A percentile compares a stretch with the other conserved stretches of the same genome.
Evolutionary conservation across 495 filamentous ascomycete genomes (phyloP).

Genomic region (Aspergillus avenaceus): DNA sequence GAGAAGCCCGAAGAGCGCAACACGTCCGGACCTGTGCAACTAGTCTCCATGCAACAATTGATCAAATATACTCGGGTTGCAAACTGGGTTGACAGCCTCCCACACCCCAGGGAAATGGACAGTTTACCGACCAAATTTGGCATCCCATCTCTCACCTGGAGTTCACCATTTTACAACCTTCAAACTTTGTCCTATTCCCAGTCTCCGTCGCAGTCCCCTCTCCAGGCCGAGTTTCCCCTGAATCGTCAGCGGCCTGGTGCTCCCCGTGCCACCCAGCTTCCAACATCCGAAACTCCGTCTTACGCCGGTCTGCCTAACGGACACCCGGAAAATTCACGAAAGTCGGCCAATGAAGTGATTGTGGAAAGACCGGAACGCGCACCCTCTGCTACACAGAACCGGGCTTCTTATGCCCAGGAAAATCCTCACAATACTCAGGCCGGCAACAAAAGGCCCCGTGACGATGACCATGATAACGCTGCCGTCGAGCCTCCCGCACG

Average conservation of each 20-base stretch:
- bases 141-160: constrained; percentile 2
- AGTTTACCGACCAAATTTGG: constrained; percentile 5
- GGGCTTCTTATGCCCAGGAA: not conserved
- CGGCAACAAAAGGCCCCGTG: constrained; percentile 11
- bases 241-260: not conserved
- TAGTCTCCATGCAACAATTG: not conserved
- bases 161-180: not conserved
- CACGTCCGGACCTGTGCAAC: too few species aligned
- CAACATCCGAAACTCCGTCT: not conserved
- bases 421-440: not conserved
- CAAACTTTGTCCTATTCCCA: constrained; percentile 2
- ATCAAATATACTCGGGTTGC: constrained; percentile 16
- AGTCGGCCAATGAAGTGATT: not conserved
- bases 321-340: not conserved
- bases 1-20: constrained; percentile 3
- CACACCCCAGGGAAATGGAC: constrained; percentile 14
- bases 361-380: not conserved
- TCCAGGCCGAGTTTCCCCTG: not conserved
- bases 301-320: not conserved
- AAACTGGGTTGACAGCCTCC: constrained; percentile 19
- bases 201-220: not conserved
- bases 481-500: constrained; percentile 6
- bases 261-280: not conserved
- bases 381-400: not conserved
- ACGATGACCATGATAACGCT: not conserved